Conservation (phyloP, 164 flowering plant species). For the Buxus sempervirens region DNA sequence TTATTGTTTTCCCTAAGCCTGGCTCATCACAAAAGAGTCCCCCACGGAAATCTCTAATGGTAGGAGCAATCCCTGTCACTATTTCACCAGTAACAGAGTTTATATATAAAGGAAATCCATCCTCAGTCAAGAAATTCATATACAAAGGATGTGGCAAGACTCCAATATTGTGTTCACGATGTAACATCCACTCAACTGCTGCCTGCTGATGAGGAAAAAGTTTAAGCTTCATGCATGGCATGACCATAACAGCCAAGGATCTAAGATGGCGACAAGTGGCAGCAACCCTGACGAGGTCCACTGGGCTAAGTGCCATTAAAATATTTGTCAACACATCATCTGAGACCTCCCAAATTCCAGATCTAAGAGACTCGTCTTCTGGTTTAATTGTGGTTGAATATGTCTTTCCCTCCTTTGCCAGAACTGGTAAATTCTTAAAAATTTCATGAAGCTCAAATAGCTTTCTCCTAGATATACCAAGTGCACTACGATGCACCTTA, state of each 20-base stretch:
- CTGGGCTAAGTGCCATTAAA: conserved; percentile 44
- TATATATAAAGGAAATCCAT: conserved; percentile 64
- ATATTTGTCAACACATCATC: conserved; percentile 70
- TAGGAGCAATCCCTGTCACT: conserved; percentile 53
- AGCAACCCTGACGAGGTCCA: conserved; percentile 68
- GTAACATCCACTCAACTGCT: conserved; percentile 96
- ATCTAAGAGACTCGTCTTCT: conserved; percentile 29
- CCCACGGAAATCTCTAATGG: conserved; percentile 77
- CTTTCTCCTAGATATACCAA: conserved; percentile 40
- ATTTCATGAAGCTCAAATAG: conserved; percentile 88
- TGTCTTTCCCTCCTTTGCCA: conserved; percentile 28
- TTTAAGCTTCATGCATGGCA: conserved; percentile 90
- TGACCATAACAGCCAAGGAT: conserved; percentile 57
- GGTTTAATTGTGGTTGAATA: conserved; percentile 44
- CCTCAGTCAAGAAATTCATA: conserved; percentile 55
- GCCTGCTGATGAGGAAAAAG: conserved; percentile 92
- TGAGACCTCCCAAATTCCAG: conserved; percentile 71
- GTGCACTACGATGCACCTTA: conserved; percentile 38
- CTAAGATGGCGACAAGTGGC: conserved; percentile 83
- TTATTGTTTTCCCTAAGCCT: conserved; percentile 93
- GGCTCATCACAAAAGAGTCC: conserved; percentile 99
- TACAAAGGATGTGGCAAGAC: conserved; percentile 72
- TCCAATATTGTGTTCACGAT: conserved; percentile 60
- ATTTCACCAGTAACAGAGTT: conserved; percentile 75
- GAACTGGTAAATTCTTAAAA: conserved; percentile 71